These are phyloP conservation scores for Phytophthora niederhauseri DNA, from an alignment of 352 stramenopile species.

Conservation along the genomic window DNA sequence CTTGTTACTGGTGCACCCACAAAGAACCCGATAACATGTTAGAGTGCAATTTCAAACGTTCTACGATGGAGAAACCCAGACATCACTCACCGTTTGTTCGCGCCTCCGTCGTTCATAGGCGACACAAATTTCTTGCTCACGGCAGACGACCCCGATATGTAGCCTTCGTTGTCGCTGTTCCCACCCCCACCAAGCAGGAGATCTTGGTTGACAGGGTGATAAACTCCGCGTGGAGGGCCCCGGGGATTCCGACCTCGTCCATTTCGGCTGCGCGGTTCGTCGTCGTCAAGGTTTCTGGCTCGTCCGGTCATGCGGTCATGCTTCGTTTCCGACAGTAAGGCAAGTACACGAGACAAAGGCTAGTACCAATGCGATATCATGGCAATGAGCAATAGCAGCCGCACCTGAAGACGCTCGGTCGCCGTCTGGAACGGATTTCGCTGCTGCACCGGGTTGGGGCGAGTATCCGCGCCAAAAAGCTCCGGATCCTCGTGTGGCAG, in stretches of 20 bases:
- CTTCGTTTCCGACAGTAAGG: conserved; percentile 14
- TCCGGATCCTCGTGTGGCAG: conserved; percentile 32
- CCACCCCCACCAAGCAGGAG: conserved; percentile 57
- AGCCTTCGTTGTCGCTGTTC: conserved; percentile 28
- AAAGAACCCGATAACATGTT: neutral
- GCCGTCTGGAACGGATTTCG: conserved; percentile 77
- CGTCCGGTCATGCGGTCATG: conserved; percentile 52
- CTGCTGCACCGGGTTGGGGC: conserved; percentile 19
- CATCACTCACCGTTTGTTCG: conserved; percentile 16
- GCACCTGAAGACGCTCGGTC: conserved; percentile 67
- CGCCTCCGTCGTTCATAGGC: conserved; percentile 42
- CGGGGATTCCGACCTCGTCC: conserved; percentile 31
- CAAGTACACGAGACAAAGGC: neutral
- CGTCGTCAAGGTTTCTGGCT: conserved; percentile 44
- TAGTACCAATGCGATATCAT: neutral
- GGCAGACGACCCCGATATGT: conserved; percentile 36
- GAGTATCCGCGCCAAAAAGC: conserved; percentile 25
- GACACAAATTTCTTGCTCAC: conserved; percentile 83
- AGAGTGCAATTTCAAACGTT: conserved; percentile 1
- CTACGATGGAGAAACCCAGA: neutral
- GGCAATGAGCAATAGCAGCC: neutral
- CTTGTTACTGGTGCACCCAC: conserved; percentile 15
- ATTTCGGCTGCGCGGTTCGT: conserved; percentile 31
- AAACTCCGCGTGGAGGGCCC: conserved; percentile 47
- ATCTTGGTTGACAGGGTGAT: conserved; percentile 82